Conservation (phyloP, 2,329 filamentous ascomycete genomes). For the Harringtonia aguacate region DNA sequence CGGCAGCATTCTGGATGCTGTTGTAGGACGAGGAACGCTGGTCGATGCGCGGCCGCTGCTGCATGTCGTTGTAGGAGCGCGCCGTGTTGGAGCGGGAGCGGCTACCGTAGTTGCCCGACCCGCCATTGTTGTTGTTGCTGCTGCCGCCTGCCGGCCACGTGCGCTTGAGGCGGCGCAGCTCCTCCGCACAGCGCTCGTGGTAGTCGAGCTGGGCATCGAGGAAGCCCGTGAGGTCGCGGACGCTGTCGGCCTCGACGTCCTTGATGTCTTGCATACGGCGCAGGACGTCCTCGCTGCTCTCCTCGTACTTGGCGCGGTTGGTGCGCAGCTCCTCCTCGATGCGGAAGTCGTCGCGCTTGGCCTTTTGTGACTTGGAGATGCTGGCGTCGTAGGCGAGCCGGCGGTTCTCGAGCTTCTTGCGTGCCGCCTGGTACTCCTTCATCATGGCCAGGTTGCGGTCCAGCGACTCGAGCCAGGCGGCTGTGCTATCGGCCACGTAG, state of each 20-base stretch:
- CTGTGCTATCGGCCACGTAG: conserved; percentile 67
- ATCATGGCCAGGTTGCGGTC: conserved; percentile 86
- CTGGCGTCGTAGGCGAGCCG: conserved; percentile 86
- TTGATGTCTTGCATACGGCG: conserved; percentile 95
- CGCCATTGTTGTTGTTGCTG: conserved; percentile 6
- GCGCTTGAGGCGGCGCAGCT: conserved; percentile 49
- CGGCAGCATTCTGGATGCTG: conserved; percentile 19
- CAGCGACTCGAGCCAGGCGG: conserved; percentile 82
- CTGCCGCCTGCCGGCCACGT: conserved; percentile 25
- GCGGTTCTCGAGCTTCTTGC: conserved; percentile 89
- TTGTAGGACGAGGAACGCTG: conserved; percentile 19
- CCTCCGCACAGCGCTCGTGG: conserved; percentile 81
- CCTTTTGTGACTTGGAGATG: conserved; percentile 82
- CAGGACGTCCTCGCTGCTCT: conserved; percentile 83
- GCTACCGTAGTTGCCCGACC: conserved; percentile 16
- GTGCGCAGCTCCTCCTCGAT: conserved; percentile 85
- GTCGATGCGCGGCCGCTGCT: conserved; percentile 15
- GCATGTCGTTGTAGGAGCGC: conserved; percentile 30
- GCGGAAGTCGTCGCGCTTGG: conserved; percentile 86
- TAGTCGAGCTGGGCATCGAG: conserved; percentile 84
- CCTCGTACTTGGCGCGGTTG: conserved; percentile 93
- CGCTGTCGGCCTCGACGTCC: conserved; percentile 75
- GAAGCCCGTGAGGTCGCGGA: conserved; percentile 69
- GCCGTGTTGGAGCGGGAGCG: conserved; percentile 38
- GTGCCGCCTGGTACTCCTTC: conserved; percentile 91